Evolutionary conservation across 2,329 filamentous ascomycete species (phyloP), one percentile per base, ranked within the genome.

Genomic region (Blumeriella jaapii): DNA sequence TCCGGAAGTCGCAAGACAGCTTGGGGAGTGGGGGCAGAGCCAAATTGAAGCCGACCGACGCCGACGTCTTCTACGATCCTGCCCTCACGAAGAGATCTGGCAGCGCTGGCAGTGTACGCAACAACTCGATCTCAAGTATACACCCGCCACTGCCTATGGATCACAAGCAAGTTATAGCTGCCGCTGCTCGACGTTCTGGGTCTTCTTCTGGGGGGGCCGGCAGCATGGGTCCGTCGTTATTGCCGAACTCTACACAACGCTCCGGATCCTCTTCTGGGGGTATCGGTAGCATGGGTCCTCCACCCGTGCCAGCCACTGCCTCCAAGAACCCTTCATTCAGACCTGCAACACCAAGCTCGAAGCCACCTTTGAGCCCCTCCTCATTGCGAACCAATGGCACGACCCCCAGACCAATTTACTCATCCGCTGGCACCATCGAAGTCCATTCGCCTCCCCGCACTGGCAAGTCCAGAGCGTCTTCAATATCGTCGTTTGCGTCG

Each of bases 401-500:
- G 10, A 73, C 77, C 33, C 65, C 47, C 64, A 68, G 39, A 58
- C 61, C 31, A 60, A 61, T 44, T 61, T 65, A 31, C 59, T 63
- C 32, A 33, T 67, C 67, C 19, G 25, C 32, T 29, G 69, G 63
- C 14, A 71, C 64, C 15, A 58, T 58, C 3, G 65, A 69, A 40
- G 41, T 65, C 31, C 61, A 74, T 9, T 69, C 69, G 4, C 63
- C 69, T 2, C 60, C 63, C 29, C 43, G 41, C 7, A 49, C 41
- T 36, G 61, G 40, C 54, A 64, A 42, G 53, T 73, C 73, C 46
- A 74, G 81, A 27, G 76, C 82, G 46, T 93, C 86, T 3, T 98
- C 91, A 0, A 74, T 96, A 5, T 94, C 91, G 0, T 96, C 91
- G 0, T 98, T 98, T 55, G 85, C 78, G 5, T 96, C 91, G 0